These are phyloP conservation scores for Olyra latifolia DNA, from an alignment of 176 grass and related monocot species.

Conservation along the genomic window DNA sequence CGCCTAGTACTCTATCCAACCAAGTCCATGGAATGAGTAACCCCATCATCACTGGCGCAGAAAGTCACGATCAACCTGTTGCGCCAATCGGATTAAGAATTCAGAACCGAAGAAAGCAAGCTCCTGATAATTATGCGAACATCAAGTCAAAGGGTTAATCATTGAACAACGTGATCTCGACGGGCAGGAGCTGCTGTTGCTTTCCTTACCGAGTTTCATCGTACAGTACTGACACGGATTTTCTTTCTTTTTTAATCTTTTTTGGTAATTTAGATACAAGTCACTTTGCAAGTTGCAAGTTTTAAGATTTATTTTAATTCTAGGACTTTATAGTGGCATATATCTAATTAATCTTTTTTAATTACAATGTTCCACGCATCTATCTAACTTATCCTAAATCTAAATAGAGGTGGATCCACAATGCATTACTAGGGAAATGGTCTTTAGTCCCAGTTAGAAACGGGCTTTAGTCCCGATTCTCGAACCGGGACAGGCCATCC, in stretches of 20 bases:
- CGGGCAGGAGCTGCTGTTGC: conserved; percentile 24
- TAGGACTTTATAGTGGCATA: no score
- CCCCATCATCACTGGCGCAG: conserved; percentile 22
- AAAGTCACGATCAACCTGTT: conserved; percentile 29
- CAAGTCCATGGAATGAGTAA: neutral
- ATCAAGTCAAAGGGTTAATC: neutral
- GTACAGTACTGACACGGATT: neutral
- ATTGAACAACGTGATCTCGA: conserved; percentile 14
- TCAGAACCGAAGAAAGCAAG: neutral
- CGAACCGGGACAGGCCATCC: no score
- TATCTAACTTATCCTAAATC: neutral
- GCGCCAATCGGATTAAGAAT: neutral
- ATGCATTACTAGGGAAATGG: no score
- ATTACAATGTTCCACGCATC: neutral
- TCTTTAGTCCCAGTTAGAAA: neutral
- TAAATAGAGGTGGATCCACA: neutral
- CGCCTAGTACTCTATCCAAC: neutral
- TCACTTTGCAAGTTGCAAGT: no score
- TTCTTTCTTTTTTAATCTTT: no score
- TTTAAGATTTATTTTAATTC: no score
- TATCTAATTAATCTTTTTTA: no score
- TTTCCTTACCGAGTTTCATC: conserved; percentile 13
- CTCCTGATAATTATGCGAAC: conserved; percentile 11
- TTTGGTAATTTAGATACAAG: no score
- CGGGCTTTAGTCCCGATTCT: no score